Evolutionary conservation across 2,329 filamentous ascomycete genomes (phyloP).

Genomic region (Verticillium dahliae): DNA sequence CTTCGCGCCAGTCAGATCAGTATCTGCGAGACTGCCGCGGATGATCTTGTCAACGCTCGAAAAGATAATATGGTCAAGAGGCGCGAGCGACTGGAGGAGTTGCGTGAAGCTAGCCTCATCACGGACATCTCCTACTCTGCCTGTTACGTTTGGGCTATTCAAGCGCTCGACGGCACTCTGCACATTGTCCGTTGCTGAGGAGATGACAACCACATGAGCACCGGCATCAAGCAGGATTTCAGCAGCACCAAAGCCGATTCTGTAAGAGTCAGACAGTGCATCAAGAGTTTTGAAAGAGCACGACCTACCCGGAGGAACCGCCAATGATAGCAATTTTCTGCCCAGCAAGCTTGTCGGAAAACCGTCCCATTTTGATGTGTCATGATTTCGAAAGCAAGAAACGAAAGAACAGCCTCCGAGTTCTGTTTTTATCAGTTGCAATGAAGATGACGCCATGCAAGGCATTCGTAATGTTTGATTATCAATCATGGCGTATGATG

Average conservation of each 20-base stretch:
- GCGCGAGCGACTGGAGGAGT: constrained; percentile 21
- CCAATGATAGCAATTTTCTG: constrained; percentile 28
- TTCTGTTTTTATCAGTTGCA: not conserved
- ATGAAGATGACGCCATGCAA: not conserved
- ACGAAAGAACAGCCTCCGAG: not conserved
- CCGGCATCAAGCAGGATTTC: constrained; percentile 26
- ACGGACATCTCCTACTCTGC: constrained; percentile 24
- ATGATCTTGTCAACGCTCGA: constrained; percentile 30
- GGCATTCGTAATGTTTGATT: not conserved
- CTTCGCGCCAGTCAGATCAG: constrained; percentile 24
- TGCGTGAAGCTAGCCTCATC: constrained; percentile 24
- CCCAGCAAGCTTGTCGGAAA: constrained; percentile 22
- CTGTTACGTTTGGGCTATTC: constrained; percentile 14
- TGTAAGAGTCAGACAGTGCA: constrained; percentile 6
- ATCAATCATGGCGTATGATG: not conserved
- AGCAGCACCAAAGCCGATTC: constrained; percentile 32
- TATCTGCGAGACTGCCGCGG: constrained; percentile 23
- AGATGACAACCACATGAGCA: constrained; percentile 25
- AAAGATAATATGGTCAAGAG: constrained; percentile 30
- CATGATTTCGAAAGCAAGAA: not conserved
- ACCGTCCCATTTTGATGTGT: not conserved
- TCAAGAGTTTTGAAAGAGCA: not conserved
- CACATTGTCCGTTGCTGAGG: constrained; percentile 23
- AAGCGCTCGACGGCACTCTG: constrained; percentile 22
- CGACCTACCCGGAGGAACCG: constrained; percentile 25